Evolutionary conservation across 352 stramenopile genomes (phyloP).

Genomic region (Plasmopara viticola): DNA sequence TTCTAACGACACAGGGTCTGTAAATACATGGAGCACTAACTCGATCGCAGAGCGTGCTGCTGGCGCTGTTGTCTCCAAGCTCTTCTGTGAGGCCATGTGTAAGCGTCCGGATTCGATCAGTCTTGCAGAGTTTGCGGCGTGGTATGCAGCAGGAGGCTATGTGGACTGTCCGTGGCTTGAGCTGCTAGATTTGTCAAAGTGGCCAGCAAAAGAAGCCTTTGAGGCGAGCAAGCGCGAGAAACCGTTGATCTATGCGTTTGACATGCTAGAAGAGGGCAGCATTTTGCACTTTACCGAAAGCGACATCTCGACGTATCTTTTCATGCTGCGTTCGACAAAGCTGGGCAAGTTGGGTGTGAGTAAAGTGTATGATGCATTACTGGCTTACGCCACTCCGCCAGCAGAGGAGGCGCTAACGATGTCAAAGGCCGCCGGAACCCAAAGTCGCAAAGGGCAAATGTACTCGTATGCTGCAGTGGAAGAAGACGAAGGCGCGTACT

Average conservation of each 20-base stretch:
- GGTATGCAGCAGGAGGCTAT: conserved; percentile 93
- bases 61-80: conserved; percentile 87
- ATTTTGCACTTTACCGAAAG: conserved; percentile 82
- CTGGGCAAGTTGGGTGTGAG: conserved; percentile 59
- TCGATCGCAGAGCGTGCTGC: conserved; percentile 80
- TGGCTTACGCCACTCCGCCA: conserved; percentile 64
- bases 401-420: conserved; percentile 67
- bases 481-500: conserved; percentile 79
- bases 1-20: conserved; percentile 50
- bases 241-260: conserved; percentile 78
- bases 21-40: conserved; percentile 68
- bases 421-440: conserved; percentile 36
- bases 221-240: conserved; percentile 84
- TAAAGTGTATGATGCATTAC: conserved; percentile 74
- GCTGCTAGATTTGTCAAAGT: conserved; percentile 94
- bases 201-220: conserved; percentile 84
- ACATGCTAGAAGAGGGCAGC: conserved; percentile 77
- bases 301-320: conserved; percentile 83
- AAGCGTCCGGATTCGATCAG: conserved; percentile 75
- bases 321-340: conserved; percentile 77
- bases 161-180: conserved; percentile 95
- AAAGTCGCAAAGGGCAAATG: conserved; percentile 38
- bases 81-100: conserved; percentile 68
- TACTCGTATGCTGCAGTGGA: conserved; percentile 77
- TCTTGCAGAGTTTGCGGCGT: conserved; percentile 94